Percentiles rank a stretch among this genome's conserved stretches.
Conservation (phyloP, 352 stramenopile genomes). For the Phytopythium vexans region DNA sequence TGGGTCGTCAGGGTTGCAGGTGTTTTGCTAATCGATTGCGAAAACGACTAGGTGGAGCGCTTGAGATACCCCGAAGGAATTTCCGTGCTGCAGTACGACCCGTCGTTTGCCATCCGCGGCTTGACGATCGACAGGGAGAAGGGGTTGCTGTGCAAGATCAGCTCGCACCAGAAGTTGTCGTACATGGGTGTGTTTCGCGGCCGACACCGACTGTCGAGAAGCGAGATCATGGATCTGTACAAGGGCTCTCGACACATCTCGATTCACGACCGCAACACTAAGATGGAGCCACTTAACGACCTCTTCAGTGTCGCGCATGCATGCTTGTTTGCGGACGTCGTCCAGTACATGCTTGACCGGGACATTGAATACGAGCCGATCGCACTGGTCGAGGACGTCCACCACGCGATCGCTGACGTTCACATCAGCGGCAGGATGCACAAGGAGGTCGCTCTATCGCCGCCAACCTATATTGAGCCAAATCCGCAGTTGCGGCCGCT, state of each 20-base stretch:
- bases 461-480: conserved; percentile 87
- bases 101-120: conserved; percentile 89
- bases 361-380: conserved; percentile 89
- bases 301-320: conserved; percentile 93
- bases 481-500: conserved; percentile 84
- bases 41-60: conserved; percentile 41
- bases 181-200: conserved; percentile 81
- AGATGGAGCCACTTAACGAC: conserved; percentile 93
- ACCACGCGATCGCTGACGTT: conserved; percentile 84
- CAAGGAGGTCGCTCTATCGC: conserved; percentile 79
- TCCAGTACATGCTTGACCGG: conserved; percentile 90
- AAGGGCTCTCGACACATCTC: conserved; percentile 85
- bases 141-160: conserved; percentile 93
- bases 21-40: neutral
- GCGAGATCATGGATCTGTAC: conserved; percentile 88
- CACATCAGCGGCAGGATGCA: conserved; percentile 93
- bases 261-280: conserved; percentile 71
- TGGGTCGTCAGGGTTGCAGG: neutral
- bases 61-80: conserved; percentile 87
- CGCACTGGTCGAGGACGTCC: conserved; percentile 87
- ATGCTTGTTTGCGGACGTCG: conserved; percentile 92
- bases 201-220: conserved; percentile 72
- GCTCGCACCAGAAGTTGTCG: conserved; percentile 91
- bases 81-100: conserved; percentile 75
- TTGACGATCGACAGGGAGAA: conserved; percentile 93